Evolutionary conservation across 2,329 filamentous ascomycete species (phyloP), one percentile per base, ranked within the genome.

Genomic region (Epichloe uncinata): DNA sequence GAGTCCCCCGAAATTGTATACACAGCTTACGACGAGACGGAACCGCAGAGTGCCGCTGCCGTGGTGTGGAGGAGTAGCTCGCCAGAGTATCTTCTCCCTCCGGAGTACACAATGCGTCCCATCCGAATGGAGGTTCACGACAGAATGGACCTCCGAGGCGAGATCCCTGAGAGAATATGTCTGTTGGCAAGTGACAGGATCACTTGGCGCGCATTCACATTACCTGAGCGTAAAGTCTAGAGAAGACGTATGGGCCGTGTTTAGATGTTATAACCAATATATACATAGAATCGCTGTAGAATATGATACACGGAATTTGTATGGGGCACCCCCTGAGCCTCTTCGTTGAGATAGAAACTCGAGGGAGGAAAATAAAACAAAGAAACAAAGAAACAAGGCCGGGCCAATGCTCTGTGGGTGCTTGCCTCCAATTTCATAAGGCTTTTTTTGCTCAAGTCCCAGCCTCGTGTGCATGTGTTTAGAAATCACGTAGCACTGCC

Each of bases 81-180:
- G 18, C 26, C 26, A 6, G 42, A 54, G 40, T 63, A 61, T 45
- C 49, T 45, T 0, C 57, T 69, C 6, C 65, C 66, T 1, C 55
- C 54, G 12, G 60, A 53, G 26, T 57, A 59, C 6, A 33, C 56
- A 2, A 51, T 61, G 46, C 60, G 56, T 11, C 75, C 75, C 0
- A 60, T 70, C 3, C 67, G 69, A 48, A 78, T 81, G 73, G 72
- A 79, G 53, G 69, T 77, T 6, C 69, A 72, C 45, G 68, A 69
- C 34, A 66, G 62, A 35, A 72, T 66, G 40, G 63, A 66, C 6
- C 58, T 68, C 18, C 65, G 72, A 41, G 74, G 73, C 2, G 67
- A 71, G 26, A 61, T 78, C 11, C 72, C 76, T 1, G 64, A 68
- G 3, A 67, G 77, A 45, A 63, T 79, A 3, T 77, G 73, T 52